Conservation (phyloP, 768 basidiomycete species). For the Lanmaoa pseudosensibilis region DNA sequence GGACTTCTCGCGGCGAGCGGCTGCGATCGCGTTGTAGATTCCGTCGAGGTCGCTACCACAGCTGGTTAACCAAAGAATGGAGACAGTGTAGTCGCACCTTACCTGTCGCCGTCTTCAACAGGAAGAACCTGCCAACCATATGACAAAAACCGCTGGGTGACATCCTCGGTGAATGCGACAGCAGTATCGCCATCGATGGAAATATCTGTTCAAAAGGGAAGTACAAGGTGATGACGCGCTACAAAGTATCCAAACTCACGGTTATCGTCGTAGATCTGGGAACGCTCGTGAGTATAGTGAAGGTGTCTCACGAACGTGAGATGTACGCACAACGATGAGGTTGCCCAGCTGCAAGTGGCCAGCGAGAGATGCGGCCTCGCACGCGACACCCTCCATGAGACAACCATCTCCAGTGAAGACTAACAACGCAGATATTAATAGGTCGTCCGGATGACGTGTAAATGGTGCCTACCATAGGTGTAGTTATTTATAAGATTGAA, state of each 20-base stretch:
- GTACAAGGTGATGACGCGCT: constrained; percentile 2
- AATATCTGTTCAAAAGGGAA: constrained; percentile 58
- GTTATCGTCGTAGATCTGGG: constrained; percentile 92
- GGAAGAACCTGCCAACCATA: constrained; percentile 95
- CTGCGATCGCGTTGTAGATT: constrained; percentile 77
- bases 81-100: constrained; percentile 18
- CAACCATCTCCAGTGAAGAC: constrained; percentile 95
- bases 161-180: constrained; percentile 92
- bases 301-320: constrained; percentile 11
- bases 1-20: constrained; percentile 70
- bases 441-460: background rate
- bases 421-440: constrained; percentile 28
- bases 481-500: constrained; percentile 83
- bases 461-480: constrained; percentile 68
- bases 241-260: constrained; percentile 48
- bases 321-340: constrained; percentile 74
- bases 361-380: constrained; percentile 88
- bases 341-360: constrained; percentile 94
- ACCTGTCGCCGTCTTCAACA: constrained; percentile 80
- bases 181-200: constrained; percentile 95
- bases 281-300: constrained; percentile 17
- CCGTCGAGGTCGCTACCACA: constrained; percentile 65
- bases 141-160: constrained; percentile 80
- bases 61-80: constrained; percentile 9
- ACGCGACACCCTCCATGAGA: constrained; percentile 95